Conservation (phyloP, 2,329 filamentous ascomycete genomes). For the Microascus cirrosus region DNA sequence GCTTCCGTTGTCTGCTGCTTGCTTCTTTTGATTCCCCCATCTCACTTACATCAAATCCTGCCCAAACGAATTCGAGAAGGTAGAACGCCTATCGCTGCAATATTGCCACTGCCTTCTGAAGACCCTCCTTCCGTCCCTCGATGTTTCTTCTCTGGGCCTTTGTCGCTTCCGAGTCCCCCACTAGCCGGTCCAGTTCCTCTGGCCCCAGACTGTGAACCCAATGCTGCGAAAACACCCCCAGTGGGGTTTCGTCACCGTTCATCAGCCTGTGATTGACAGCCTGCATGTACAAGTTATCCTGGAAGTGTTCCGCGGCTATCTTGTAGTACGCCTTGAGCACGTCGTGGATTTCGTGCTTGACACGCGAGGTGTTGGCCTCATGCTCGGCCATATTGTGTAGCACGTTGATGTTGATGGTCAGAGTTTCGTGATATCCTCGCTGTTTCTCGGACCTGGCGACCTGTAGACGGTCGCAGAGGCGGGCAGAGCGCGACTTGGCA, state of each 20-base stretch:
- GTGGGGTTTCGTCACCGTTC: conserved; percentile 13
- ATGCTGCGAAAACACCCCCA: conserved; percentile 16
- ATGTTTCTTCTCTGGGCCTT: conserved; percentile 30
- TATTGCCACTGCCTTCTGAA: conserved; percentile 2
- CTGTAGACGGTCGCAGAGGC: neutral
- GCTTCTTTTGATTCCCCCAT: neutral
- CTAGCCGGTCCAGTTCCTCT: conserved; percentile 13
- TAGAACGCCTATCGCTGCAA: neutral
- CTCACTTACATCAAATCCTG: neutral
- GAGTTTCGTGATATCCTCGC: neutral
- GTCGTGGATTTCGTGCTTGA: conserved; percentile 17
- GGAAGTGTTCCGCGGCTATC: conserved; percentile 18
- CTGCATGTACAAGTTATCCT: conserved; percentile 22
- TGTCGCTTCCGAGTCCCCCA: conserved; percentile 16
- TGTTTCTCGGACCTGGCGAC: neutral
- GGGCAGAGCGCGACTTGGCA: neutral
- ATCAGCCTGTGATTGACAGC: conserved; percentile 16
- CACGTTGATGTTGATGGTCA: neutral
- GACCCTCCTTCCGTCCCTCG: conserved; percentile 10
- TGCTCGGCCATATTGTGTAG: neutral
- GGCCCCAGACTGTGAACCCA: conserved; percentile 16
- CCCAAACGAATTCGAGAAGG: neutral
- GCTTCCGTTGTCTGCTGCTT: neutral
- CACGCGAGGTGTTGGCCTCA: conserved; percentile 9
- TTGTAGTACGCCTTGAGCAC: conserved; percentile 20